These are phyloP conservation scores for Populus ilicifolia DNA, from an alignment of 345 rosid species.

Conservation along the genomic window DNA sequence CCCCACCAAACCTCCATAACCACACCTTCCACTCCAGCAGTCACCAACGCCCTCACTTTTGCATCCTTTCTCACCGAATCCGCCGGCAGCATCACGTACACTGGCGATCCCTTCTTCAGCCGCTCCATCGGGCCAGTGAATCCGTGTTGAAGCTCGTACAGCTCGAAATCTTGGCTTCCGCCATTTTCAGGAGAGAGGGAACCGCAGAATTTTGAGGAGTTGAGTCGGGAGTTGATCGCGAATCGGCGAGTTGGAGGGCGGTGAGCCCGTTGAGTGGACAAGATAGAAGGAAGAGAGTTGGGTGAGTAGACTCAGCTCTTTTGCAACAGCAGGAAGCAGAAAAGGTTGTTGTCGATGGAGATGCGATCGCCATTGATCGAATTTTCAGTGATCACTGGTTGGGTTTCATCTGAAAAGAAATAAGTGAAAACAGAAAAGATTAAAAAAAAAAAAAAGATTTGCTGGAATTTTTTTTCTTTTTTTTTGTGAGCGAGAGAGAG, in stretches of 20 bases:
- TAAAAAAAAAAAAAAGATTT: not conserved
- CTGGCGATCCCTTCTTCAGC: conserved; percentile 33
- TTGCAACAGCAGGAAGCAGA: conserved; percentile 30
- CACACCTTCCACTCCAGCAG: conserved; percentile 48
- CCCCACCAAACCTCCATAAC: conserved; percentile 63
- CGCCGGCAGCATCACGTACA: conserved; percentile 47
- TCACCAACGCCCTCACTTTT: conserved; percentile 31
- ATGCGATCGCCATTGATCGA: conserved; percentile 32
- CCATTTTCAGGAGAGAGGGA: conserved; percentile 35
- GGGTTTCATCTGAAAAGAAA: conserved; percentile 3
- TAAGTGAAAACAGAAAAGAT: not conserved
- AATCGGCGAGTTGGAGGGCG: conserved; percentile 7
- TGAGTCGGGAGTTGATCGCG: conserved; percentile 22
- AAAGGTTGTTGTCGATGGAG: conserved; percentile 27
- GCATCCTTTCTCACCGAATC: conserved; percentile 27
- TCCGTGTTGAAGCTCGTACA: conserved; percentile 27
- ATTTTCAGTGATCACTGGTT: not conserved
- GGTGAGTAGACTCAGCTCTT: conserved; percentile 17
- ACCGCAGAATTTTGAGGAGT: conserved; percentile 30
- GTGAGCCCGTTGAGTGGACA: conserved; percentile 8
- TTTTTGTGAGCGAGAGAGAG: not conserved
- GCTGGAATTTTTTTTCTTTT: not conserved
- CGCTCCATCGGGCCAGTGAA: conserved; percentile 8
- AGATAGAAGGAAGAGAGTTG: conserved; percentile 15
- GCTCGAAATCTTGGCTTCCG: conserved; percentile 10